Evolutionary conservation across 306 rosid genomes (phyloP), one percentile per base, ranked within the genome.

Genomic region (Inga leiocalycina): DNA sequence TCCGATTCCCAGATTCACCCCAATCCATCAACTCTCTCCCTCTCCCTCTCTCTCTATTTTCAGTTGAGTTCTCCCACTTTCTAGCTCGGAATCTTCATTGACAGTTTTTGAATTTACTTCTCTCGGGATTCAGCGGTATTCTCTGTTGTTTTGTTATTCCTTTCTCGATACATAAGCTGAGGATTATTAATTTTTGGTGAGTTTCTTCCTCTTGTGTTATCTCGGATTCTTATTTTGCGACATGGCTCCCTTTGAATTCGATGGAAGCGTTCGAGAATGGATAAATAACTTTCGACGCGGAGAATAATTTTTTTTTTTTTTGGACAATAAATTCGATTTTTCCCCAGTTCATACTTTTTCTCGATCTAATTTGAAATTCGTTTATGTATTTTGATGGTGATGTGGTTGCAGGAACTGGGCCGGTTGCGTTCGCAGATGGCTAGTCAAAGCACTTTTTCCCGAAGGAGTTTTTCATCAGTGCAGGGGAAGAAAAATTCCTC

Each of bases 371-470:
- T 24, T 24, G 35, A 71, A 67, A 64, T 79, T 74, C 1, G 44
- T 30, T 45, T 1, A 6, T 54, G 30, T n/a, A 66, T 19, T 20
- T 81, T 20, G 15, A 54, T 22, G 46, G 16, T 62, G 44, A 20
- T 85, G 49, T 81, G 5, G 67, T 71, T 80, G 76, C 76, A 89
- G 89, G 68, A 79, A 57, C 86, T 84, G 49, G 34, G 48, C 75
- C 70, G 51, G 43, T 65, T 67, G 64, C 68, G 8, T 71, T 49
- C 34, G 81, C 77, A 84, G 68, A 97, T 97, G 98, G 83, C 95
- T 7, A 92, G 91, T 84, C 98, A 93, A 72, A 85, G 86, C 43
- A 89, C 92, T 82, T 54, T 94, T 77, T 89, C 97, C 27, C 90
- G 99, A 71, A 93, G 93, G 91, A 94, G 95, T 83, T 12, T 92